phyloP scores from a whole-genome alignment of 306 rosid species.

The Cucumis sativus region DNA sequence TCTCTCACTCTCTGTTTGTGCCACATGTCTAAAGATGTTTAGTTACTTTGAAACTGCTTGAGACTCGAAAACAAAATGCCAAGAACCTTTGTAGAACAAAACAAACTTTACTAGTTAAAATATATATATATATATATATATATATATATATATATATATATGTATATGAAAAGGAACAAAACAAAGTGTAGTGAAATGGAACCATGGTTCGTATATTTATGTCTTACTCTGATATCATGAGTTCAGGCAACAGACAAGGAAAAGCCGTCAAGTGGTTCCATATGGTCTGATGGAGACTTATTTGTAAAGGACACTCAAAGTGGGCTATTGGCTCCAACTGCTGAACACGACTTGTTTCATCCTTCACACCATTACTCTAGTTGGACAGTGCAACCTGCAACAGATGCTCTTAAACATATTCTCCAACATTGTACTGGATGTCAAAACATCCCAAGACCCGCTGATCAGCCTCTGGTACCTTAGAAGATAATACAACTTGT shows the following conservation, averaged over 20 bases:
- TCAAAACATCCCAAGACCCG: constrained; percentile 51
- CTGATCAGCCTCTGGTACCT: constrained; percentile 20
- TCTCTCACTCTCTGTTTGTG: neutral
- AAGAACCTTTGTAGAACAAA: neutral
- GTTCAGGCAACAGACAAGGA: constrained; percentile 75
- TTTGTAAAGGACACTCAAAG: constrained; percentile 54
- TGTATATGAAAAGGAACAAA: too few relatives aligned
- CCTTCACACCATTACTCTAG: constrained; percentile 48
- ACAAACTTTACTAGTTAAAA: neutral
- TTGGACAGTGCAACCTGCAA: constrained; percentile 56
- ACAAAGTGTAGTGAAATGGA: neutral
- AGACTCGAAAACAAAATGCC: neutral
- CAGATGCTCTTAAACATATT: constrained; percentile 50
- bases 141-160: too few relatives aligned
- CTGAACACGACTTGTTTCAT: constrained; percentile 33
- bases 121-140: too few relatives aligned
- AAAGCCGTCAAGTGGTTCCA: constrained; percentile 36
- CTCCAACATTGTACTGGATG: constrained; percentile 69
- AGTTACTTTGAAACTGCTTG: neutral
- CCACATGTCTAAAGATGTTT: neutral
- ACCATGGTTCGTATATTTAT: neutral
- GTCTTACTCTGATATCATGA: neutral
- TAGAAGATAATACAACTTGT: neutral
- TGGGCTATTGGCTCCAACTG: constrained; percentile 31
- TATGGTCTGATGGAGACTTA: constrained; percentile 82